A percentile compares a stretch with the other conserved stretches of the same genome.
These are phyloP conservation scores for Platanus orientalis DNA, from an alignment of 164 flowering plant genomes.

Conservation along the genomic window DNA sequence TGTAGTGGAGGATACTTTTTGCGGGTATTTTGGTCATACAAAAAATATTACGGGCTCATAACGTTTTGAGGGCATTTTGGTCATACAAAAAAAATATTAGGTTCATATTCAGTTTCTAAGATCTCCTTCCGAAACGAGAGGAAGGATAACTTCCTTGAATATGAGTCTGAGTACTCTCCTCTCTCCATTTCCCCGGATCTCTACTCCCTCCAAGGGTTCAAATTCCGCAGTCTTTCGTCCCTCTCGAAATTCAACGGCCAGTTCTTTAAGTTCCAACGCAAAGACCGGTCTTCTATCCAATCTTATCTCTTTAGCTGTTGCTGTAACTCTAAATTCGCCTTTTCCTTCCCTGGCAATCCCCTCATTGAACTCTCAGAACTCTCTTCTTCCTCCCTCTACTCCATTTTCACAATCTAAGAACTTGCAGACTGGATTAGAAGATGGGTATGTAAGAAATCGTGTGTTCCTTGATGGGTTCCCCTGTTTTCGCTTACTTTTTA, in stretches of 20 bases:
- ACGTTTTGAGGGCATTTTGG: no score
- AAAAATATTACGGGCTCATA: no score
- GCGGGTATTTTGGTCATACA: no score
- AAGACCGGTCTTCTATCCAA: conserved; percentile 28
- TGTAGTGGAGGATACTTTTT: no score
- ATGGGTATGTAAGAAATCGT: conserved; percentile 47
- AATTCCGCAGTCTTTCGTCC: conserved; percentile 3
- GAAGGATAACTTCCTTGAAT: no score
- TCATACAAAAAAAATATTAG: no score
- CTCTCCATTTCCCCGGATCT: conserved; percentile 25
- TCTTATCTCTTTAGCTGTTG: conserved; percentile 54
- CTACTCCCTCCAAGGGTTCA: conserved; percentile 9
- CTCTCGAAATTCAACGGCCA: conserved; percentile 14
- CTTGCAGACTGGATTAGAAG: conserved; percentile 57
- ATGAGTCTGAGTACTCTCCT: conserved; percentile 23
- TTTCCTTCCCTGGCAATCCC: conserved; percentile 69
- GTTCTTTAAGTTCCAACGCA: conserved; percentile 9
- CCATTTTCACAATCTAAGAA: conserved; percentile 89
- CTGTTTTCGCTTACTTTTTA: background rate
- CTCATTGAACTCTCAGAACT: conserved; percentile 45
- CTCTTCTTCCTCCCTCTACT: conserved; percentile 46
- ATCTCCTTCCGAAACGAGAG: no score
- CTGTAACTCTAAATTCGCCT: conserved; percentile 47
- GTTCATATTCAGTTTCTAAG: no score
- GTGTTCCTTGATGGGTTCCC: conserved; percentile 3